These are phyloP conservation scores for Fomitopsis betulina DNA, from an alignment of 1,284 basidiomycete species.

Conservation along the genomic window DNA sequence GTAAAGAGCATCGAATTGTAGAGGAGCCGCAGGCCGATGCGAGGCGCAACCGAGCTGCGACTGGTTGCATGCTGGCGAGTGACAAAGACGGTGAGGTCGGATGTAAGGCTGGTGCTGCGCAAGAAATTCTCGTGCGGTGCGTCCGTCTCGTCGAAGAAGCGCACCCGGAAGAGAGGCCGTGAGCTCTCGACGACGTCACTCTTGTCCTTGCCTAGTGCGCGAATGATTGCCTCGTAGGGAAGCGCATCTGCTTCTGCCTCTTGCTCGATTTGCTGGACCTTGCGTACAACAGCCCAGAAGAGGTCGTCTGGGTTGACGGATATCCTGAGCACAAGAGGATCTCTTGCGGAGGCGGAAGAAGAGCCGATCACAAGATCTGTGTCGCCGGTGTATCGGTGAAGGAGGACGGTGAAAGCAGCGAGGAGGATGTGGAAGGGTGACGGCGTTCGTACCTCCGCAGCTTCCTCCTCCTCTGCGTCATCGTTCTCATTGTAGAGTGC, in stretches of 20 bases:
- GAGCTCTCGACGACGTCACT: slow-evolving; percentile 48
- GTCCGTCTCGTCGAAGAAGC: slow-evolving; percentile 94
- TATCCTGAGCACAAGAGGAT: slow-evolving; percentile 84
- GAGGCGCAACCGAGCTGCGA: slow-evolving; percentile 70
- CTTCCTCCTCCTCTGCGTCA: slow-evolving; percentile 48
- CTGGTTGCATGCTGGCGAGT: slow-evolving; percentile 64
- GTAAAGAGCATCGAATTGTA: slow-evolving; percentile 98
- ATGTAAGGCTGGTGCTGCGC: slow-evolving; percentile 76
- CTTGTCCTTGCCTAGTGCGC: slow-evolving; percentile 67
- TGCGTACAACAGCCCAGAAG: slow-evolving; percentile 89
- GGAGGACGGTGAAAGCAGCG: slow-evolving; percentile 85
- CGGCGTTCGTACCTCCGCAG: slow-evolving; percentile 44
- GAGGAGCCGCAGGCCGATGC: slow-evolving; percentile 80
- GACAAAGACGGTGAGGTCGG: slow-evolving; percentile 87
- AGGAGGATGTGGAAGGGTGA: slow-evolving; percentile 92
- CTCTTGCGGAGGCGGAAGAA: slow-evolving; percentile 73
- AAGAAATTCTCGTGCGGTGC: slow-evolving; percentile 72
- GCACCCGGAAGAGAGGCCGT: slow-evolving; percentile 83
- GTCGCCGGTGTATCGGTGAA: slow-evolving; percentile 96
- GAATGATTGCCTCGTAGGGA: slow-evolving; percentile 80
- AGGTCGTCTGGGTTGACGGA: slow-evolving; percentile 85
- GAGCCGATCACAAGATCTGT: slow-evolving; percentile 93
- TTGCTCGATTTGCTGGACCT: slow-evolving; percentile 80
- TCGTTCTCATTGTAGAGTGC: slow-evolving; percentile 60
- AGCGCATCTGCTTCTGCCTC: slow-evolving; percentile 84